Conservation (phyloP, 768 basidiomycete species). For the Termitomyces sp. region DNA sequence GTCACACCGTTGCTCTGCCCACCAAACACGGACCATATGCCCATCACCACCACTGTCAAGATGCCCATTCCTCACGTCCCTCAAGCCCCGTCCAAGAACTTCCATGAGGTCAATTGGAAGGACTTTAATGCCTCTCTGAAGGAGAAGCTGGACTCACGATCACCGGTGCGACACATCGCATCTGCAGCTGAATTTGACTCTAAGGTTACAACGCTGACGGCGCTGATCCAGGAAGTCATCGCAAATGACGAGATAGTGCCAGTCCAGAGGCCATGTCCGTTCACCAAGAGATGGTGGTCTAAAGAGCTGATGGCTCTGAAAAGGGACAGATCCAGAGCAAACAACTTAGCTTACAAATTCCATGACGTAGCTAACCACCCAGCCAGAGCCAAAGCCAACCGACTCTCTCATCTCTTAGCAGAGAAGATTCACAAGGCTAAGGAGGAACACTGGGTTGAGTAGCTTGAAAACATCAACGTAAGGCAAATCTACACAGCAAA, state of each 20-base stretch:
- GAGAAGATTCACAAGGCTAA: not conserved
- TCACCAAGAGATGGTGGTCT: not conserved
- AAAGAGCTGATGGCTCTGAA: not conserved
- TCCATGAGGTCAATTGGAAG: not conserved
- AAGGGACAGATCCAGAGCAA: not conserved
- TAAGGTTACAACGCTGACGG: not conserved
- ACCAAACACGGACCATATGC: no score
- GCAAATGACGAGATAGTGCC: not conserved
- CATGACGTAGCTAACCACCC: not conserved
- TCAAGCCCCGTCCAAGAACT: no score
- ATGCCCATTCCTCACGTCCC: no score
- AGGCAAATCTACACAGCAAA: not conserved
- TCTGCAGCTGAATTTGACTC: not conserved
- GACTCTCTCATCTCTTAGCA: not conserved
- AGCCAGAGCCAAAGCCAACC: not conserved
- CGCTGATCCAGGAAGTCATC: not conserved
- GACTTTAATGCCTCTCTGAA: not conserved
- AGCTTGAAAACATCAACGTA: not conserved
- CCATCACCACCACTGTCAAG: no score
- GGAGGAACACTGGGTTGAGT: not conserved
- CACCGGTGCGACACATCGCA: not conserved
- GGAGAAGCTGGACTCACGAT: not conserved
- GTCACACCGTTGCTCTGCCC: no score
- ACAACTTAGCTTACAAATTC: not conserved
- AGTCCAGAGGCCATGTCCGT: accelerated